A percentile compares a stretch with the other conserved stretches of the same genome.
These are phyloP conservation scores for Ceratocystis huliohia DNA, from an alignment of 2,329 filamentous ascomycete genomes.

Conservation along the genomic window DNA sequence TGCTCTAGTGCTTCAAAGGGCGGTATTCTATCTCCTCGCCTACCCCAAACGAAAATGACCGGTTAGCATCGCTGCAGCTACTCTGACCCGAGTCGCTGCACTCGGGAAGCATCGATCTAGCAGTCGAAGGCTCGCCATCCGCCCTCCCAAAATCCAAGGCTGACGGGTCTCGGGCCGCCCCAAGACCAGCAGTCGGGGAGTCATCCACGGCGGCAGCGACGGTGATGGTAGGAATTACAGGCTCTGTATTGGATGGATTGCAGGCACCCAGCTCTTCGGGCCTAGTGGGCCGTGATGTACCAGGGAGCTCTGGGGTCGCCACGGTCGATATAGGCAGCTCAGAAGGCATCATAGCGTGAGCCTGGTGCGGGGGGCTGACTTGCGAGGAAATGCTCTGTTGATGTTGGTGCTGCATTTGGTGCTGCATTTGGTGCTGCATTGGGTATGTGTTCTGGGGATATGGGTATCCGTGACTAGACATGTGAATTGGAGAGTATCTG, in stretches of 20 bases:
- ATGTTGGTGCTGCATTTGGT: neutral
- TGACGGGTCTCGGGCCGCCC: neutral
- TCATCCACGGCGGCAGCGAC: neutral
- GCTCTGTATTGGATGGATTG: neutral
- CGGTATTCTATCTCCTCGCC: constrained; percentile 26
- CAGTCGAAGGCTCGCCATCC: neutral
- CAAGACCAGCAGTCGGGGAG: neutral
- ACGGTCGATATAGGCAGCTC: neutral
- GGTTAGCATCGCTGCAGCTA: too few relatives aligned
- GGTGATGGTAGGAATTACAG: neutral
- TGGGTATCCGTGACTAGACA: neutral
- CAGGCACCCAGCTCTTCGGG: neutral
- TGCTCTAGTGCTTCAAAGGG: constrained; percentile 22
- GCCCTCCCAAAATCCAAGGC: neutral
- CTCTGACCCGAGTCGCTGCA: neutral
- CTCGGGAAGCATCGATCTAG: neutral
- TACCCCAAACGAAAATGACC: constrained; percentile 27
- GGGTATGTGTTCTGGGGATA: neutral
- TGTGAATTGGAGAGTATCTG: neutral
- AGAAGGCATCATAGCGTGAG: neutral
- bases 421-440: neutral
- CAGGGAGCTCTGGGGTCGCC: neutral
- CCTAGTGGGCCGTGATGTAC: neutral
- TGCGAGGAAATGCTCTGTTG: constrained; percentile 1
- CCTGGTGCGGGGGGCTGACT: neutral